Evolutionary conservation across 1,284 basidiomycete genomes (phyloP).

Genomic region (Pseudozyma sp.): DNA sequence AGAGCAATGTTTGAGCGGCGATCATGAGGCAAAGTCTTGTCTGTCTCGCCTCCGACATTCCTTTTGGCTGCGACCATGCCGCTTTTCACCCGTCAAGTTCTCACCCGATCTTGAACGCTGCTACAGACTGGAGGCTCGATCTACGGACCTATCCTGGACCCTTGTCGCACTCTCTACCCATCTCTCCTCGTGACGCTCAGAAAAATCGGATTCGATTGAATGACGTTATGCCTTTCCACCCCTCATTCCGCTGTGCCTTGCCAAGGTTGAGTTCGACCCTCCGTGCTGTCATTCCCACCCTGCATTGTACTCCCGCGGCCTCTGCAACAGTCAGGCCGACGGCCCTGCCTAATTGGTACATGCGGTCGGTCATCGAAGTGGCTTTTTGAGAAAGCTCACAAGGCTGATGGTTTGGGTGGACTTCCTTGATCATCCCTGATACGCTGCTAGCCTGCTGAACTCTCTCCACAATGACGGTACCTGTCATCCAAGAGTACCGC

Average conservation of each 20-base stretch:
- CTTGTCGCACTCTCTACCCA: conserved; percentile 20
- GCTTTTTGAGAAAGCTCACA: too few relatives aligned
- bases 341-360: conserved; percentile 6
- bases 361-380: not conserved
- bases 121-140: conserved; percentile 11
- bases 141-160: conserved; percentile 24
- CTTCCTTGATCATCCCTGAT: not conserved
- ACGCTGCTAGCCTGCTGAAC: not conserved
- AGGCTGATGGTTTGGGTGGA: not conserved
- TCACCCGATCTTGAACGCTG: not conserved
- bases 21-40: conserved; percentile 3
- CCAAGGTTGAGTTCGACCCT: not conserved
- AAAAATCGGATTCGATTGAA: conserved; percentile 1
- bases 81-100: not conserved
- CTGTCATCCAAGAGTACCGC: conserved; percentile 8
- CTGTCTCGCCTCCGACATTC: conserved; percentile 17
- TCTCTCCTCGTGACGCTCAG: not conserved
- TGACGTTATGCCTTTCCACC: conserved; percentile 21
- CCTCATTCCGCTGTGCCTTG: not conserved
- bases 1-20: not conserved
- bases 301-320: not conserved
- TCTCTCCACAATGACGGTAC: not conserved
- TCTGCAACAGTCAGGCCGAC: conserved; percentile 16
- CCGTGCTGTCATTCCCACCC: not conserved
- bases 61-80: not conserved